Conservation (phyloP, 177 flowering plant species). For the Vitis hybrid region DNA sequence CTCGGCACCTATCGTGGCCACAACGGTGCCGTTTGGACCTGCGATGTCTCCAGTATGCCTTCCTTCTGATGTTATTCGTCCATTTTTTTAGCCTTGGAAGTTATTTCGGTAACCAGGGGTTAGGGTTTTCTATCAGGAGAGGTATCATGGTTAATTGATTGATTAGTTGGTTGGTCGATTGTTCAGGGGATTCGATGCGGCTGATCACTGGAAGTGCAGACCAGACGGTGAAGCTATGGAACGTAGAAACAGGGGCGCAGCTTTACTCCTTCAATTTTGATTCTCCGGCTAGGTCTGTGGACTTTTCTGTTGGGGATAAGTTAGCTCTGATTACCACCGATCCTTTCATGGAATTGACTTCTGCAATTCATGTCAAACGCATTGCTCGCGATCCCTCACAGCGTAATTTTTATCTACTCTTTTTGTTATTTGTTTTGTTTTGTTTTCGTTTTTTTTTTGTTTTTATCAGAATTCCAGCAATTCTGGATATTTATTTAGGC, state of each 20-base stretch:
- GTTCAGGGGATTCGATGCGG: constrained; percentile 71
- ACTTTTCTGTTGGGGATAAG: constrained; percentile 80
- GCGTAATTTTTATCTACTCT: constrained; percentile 40
- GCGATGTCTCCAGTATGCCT: constrained; percentile 74
- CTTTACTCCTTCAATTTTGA: constrained; percentile 70
- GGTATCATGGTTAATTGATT: neutral
- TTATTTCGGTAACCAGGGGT: no score
- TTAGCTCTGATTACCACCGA: constrained; percentile 90
- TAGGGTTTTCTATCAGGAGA: neutral
- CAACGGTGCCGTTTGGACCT: constrained; percentile 97
- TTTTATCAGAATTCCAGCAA: no score
- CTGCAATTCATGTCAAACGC: constrained; percentile 86
- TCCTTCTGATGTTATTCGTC: no score
- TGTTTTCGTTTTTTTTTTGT: no score
- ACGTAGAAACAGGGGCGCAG: constrained; percentile 67
- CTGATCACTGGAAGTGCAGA: constrained; percentile 94
- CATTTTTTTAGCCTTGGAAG: no score
- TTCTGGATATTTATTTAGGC: no score
- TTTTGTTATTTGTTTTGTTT: neutral
- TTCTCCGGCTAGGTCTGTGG: constrained; percentile 84
- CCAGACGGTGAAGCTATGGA: constrained; percentile 85
- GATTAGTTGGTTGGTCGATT: neutral
- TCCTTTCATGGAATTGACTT: constrained; percentile 82
- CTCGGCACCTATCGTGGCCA: constrained; percentile 91
- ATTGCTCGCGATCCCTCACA: constrained; percentile 63